phyloP scores from a whole-genome alignment of 2,329 filamentous ascomycete genomes.

The Phoma sp. region DNA sequence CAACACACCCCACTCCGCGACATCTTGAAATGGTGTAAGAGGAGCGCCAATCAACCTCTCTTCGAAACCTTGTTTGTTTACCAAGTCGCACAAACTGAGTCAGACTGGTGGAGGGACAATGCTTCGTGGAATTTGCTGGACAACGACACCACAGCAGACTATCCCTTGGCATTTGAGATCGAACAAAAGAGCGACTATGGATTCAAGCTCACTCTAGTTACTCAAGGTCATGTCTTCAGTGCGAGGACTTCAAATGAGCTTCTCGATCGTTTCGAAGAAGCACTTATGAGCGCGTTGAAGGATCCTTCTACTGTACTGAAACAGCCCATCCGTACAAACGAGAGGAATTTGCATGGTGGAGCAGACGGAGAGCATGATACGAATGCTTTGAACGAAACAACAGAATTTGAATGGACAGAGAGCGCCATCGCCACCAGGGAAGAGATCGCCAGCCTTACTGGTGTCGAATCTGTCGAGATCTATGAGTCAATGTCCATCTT shows the following conservation, averaged over 20 bases:
- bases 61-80: conserved; percentile 88
- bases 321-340: conserved; percentile 15
- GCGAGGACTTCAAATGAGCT: conserved; percentile 47
- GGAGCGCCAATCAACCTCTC: conserved; percentile 55
- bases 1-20: conserved; percentile 81
- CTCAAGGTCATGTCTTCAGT: conserved; percentile 57
- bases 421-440: conserved; percentile 61
- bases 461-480: conserved; percentile 59
- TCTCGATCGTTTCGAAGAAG: conserved; percentile 52
- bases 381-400: not conserved
- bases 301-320: conserved; percentile 37
- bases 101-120: conserved; percentile 29
- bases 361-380: not conserved
- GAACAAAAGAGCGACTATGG: conserved; percentile 58
- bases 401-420: conserved; percentile 64
- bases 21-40: conserved; percentile 78
- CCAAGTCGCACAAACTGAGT: conserved; percentile 57
- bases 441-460: conserved; percentile 69
- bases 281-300: conserved; percentile 46
- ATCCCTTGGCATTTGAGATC: conserved; percentile 79
- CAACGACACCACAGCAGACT: conserved; percentile 62
- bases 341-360: not conserved
- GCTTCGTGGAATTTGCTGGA: conserved; percentile 61
- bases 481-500: conserved; percentile 70
- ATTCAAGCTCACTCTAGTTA: conserved; percentile 66